Evolutionary conservation across 1,284 basidiomycete species (phyloP).

Genomic region (Cutaneotrichosporon sp.): DNA sequence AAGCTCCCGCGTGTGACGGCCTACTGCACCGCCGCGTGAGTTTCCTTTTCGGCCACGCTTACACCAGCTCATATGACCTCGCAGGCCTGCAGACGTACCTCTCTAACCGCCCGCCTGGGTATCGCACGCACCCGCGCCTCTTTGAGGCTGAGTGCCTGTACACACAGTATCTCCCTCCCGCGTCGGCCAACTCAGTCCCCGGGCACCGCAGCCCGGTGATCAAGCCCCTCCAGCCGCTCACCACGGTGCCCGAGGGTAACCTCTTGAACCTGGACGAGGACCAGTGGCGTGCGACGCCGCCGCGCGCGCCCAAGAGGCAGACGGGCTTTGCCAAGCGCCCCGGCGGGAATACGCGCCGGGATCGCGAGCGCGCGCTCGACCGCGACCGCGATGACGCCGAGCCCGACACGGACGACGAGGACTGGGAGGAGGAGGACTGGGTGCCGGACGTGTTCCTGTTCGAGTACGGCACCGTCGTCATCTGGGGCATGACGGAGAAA

Average conservation of each 20-base stretch:
- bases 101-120: conserved; percentile 73
- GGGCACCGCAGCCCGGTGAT: conserved; percentile 9
- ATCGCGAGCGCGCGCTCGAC: conserved; percentile 1
- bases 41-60: conserved; percentile 14
- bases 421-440: conserved; percentile 63
- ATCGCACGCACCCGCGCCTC: conserved; percentile 76
- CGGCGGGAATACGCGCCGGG: conserved; percentile 56
- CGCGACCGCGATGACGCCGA: conserved; percentile 60
- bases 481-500: conserved; percentile 94
- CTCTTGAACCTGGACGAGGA: conserved; percentile 44
- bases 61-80: conserved; percentile 77
- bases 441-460: conserved; percentile 85
- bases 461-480: conserved; percentile 84
- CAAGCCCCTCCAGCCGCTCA: conserved; percentile 9
- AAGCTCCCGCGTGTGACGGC: conserved; percentile 92
- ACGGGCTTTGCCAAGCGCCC: conserved; percentile 49
- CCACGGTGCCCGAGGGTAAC: conserved; percentile 45
- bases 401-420: conserved; percentile 48
- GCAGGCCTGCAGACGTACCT: conserved; percentile 85
- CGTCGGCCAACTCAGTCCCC: conserved; percentile 21
- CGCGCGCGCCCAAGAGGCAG: conserved; percentile 29
- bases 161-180: conserved; percentile 51
- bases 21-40: conserved; percentile 88
- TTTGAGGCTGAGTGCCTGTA: conserved; percentile 54
- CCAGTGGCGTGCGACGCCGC: neutral